These are phyloP conservation scores for Arachnomyces sp. DNA, from an alignment of 2,329 filamentous ascomycete species.

Conservation along the genomic window DNA sequence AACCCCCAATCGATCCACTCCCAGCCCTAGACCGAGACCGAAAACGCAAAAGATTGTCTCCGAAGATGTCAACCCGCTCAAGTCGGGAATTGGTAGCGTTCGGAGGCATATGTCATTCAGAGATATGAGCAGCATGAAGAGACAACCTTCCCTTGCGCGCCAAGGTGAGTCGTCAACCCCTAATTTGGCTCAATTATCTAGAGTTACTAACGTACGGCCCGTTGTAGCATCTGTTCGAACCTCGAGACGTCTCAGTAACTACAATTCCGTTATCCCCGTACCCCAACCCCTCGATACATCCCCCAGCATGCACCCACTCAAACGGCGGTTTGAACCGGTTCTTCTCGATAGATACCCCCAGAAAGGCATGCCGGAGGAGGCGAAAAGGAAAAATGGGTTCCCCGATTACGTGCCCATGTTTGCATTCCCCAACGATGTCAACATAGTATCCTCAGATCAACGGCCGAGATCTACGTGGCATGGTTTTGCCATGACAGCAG, in stretches of 20 bases:
- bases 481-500: conserved; percentile 94
- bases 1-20: conserved; percentile 29
- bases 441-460: conserved; percentile 91
- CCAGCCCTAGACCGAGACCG: conserved; percentile 61
- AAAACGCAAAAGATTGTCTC: conserved; percentile 73
- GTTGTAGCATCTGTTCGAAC: conserved; percentile 61
- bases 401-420: conserved; percentile 99
- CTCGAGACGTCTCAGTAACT: conserved; percentile 83
- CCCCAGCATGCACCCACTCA: conserved; percentile 90
- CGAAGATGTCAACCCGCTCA: conserved; percentile 53
- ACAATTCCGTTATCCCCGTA: conserved; percentile 93
- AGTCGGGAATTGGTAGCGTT: conserved; percentile 70
- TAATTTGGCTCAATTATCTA: conserved; percentile 14
- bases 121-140: conserved; percentile 91
- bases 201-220: conserved; percentile 3
- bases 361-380: conserved; percentile 69
- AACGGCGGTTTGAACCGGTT: conserved; percentile 91
- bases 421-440: conserved; percentile 95
- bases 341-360: conserved; percentile 88
- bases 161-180: conserved; percentile 54
- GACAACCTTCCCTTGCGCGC: conserved; percentile 68
- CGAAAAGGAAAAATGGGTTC: conserved; percentile 72
- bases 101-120: conserved; percentile 84
- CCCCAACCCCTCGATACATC: conserved; percentile 85
- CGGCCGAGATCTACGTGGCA: conserved; percentile 96